These are phyloP conservation scores for Miscanthus lutarioriparius DNA, from an alignment of 176 grass and related monocot genomes.

Conservation along the genomic window DNA sequence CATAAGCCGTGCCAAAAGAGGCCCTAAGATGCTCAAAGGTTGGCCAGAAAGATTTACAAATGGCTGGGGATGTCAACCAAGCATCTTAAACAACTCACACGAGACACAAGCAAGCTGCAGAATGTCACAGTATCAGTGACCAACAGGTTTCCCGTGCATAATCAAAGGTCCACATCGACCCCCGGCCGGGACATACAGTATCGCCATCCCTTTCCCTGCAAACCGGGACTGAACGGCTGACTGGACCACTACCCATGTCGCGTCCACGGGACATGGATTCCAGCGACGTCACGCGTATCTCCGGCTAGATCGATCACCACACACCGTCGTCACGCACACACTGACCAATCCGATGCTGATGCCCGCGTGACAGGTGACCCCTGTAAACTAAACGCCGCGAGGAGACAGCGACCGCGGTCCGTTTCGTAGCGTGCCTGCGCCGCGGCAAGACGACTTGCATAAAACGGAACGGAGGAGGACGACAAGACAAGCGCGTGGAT, in stretches of 20 bases:
- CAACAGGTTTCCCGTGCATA: neutral
- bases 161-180: neutral
- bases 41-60: no score
- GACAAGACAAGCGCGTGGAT: neutral
- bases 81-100: no score
- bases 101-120: no score
- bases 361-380: neutral
- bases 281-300: slow-evolving; percentile 35
- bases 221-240: neutral
- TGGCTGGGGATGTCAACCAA: neutral
- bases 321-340: neutral
- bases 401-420: slow-evolving; percentile 23
- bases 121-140: no score
- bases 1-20: no score
- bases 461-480: neutral
- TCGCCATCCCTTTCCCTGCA: neutral
- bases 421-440: neutral
- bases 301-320: neutral
- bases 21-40: no score
- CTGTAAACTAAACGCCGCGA: slow-evolving; percentile 8
- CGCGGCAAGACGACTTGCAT: neutral
- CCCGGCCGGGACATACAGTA: no score
- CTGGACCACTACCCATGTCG: slow-evolving; percentile 8
- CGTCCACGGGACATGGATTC: slow-evolving; percentile 33
- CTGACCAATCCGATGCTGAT: neutral